These are phyloP conservation scores for Starmera stellimalicola DNA, from an alignment of 1,139 yeast genomes.

Conservation along the genomic window DNA sequence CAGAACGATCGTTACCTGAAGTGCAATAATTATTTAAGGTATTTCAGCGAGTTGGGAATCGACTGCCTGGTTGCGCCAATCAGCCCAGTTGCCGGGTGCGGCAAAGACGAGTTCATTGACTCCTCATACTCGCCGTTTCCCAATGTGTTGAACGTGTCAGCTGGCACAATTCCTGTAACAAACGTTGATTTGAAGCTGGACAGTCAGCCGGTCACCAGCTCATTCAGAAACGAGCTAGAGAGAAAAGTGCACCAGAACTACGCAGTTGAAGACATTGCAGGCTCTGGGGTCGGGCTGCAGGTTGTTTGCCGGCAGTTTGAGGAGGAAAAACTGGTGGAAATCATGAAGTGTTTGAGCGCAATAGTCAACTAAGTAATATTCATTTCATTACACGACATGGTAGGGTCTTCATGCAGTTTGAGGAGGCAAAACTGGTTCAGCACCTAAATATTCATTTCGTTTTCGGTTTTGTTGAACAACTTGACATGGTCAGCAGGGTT, in stretches of 20 bases:
- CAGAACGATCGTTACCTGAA: slow-evolving; percentile 24
- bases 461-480: slow-evolving; percentile 19
- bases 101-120: slow-evolving; percentile 17
- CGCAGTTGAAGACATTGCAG: slow-evolving; percentile 27
- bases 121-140: slow-evolving; percentile 30
- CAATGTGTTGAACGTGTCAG: slow-evolving; percentile 31
- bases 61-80: slow-evolving; percentile 41
- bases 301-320: slow-evolving; percentile 30
- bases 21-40: slow-evolving; percentile 29
- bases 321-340: slow-evolving; percentile 31
- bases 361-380: not conserved
- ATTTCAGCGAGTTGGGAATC: slow-evolving; percentile 39
- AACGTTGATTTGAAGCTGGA: slow-evolving; percentile 28
- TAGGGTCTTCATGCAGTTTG: slow-evolving; percentile 29
- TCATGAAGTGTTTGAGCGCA: slow-evolving; percentile 18
- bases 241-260: slow-evolving; percentile 16
- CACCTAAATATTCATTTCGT: slow-evolving; percentile 1
- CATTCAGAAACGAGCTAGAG: slow-evolving; percentile 8
- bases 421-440: slow-evolving; percentile 30
- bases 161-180: slow-evolving; percentile 32
- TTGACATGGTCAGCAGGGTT: slow-evolving; percentile 83
- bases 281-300: slow-evolving; percentile 34
- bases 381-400: too few species aligned
- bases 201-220: not conserved
- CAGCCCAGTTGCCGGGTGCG: slow-evolving; percentile 33